Percentiles rank a stretch among this genome's conserved stretches.
These are phyloP conservation scores for Letharia columbiana DNA, from an alignment of 495 filamentous ascomycete species.

Conservation along the genomic window DNA sequence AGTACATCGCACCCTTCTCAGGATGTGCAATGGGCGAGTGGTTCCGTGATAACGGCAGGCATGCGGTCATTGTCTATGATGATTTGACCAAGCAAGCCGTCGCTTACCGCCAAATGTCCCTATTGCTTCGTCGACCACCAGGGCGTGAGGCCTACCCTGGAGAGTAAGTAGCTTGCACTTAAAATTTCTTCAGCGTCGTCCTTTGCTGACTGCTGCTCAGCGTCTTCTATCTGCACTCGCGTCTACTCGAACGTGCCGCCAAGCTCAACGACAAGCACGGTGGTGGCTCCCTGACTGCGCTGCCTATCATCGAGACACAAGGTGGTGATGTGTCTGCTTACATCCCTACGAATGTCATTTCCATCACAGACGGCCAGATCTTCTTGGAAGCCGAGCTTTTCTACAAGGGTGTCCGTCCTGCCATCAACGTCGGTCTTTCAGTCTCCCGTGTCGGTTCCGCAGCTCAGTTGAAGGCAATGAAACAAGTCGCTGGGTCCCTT, in stretches of 20 bases:
- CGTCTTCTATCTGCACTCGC: constrained; percentile 99
- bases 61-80: constrained; percentile 89
- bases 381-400: constrained; percentile 99
- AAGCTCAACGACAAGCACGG: constrained; percentile 98
- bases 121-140: constrained; percentile 95
- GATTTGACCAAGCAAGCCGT: constrained; percentile 99
- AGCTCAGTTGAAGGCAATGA: constrained; percentile 99
- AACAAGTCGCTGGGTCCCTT: constrained; percentile 98
- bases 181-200: not conserved
- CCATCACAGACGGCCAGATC: constrained; percentile 98
- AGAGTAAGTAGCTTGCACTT: constrained; percentile 48
- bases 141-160: constrained; percentile 99
- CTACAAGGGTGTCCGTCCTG: constrained; percentile 99
- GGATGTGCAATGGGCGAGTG: constrained; percentile 72
- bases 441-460: constrained; percentile 99
- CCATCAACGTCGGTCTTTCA: constrained; percentile 99
- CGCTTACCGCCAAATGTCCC: constrained; percentile 99
- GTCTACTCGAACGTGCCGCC: constrained; percentile 97
- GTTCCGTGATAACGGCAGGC: constrained; percentile 88
- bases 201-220: constrained; percentile 32
- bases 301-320: constrained; percentile 98
- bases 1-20: constrained; percentile 95
- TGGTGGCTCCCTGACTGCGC: constrained; percentile 92
- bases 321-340: constrained; percentile 99
- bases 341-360: constrained; percentile 99